Conservation (phyloP, 495 filamentous ascomycete species). For the Aspergillus ostianus region DNA sequence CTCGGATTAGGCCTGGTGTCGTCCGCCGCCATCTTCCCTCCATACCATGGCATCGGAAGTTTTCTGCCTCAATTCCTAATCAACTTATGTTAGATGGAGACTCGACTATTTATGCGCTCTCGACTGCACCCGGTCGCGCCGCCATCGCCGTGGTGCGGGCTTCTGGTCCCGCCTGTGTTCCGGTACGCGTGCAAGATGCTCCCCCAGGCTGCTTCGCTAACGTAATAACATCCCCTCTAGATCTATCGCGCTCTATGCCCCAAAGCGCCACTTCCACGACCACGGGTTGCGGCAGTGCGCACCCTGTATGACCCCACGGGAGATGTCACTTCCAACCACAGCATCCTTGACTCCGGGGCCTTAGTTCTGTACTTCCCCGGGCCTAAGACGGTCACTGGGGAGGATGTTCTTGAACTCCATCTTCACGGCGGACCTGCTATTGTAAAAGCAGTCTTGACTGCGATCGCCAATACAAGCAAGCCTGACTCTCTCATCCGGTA, state of each 20-base stretch:
- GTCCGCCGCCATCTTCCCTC: not conserved
- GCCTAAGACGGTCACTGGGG: slow-evolving; percentile 84
- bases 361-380: slow-evolving; percentile 84
- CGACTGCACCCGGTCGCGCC: slow-evolving; percentile 79
- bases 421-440: slow-evolving; percentile 91
- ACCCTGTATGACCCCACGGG: slow-evolving; percentile 67
- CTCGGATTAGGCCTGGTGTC: slow-evolving; percentile 3
- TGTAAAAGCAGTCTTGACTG: slow-evolving; percentile 76
- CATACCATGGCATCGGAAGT: slow-evolving; percentile 18
- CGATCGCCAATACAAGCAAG: slow-evolving; percentile 56
- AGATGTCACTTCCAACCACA: slow-evolving; percentile 25
- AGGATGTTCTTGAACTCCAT: slow-evolving; percentile 90
- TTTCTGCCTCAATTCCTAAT: slow-evolving; percentile 21
- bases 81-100: slow-evolving; percentile 33
- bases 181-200: slow-evolving; percentile 45
- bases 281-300: slow-evolving; percentile 74
- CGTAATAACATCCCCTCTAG: slow-evolving; percentile 38
- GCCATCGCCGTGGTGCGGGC: slow-evolving; percentile 91
- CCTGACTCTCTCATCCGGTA: slow-evolving; percentile 61
- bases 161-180: slow-evolving; percentile 73
- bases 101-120: slow-evolving; percentile 87
- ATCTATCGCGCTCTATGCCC: slow-evolving; percentile 80
- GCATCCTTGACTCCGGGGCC: slow-evolving; percentile 75
- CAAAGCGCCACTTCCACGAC: slow-evolving; percentile 56
- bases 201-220: not conserved